Percentiles rank a stretch among this genome's conserved stretches.
Evolutionary conservation across 2,329 filamentous ascomycete genomes (phyloP).

Genomic region (Colletotrichum tofieldiae): DNA sequence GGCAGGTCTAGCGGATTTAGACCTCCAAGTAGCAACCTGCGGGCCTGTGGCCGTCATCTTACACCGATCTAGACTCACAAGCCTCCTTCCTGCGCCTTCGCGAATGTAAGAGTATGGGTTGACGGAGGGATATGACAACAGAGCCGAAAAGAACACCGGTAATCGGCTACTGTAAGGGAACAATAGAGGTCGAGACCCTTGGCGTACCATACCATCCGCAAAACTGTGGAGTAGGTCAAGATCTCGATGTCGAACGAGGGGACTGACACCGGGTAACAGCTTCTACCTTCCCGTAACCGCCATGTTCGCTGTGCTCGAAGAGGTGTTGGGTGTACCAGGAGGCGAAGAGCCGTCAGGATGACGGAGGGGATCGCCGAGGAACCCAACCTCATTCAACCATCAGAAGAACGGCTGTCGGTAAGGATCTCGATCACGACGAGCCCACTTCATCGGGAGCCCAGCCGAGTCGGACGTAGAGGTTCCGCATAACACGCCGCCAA

Average conservation of each 20-base stretch:
- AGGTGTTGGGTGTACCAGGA: neutral
- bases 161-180: neutral
- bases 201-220: neutral
- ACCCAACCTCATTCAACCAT: slow-evolving; percentile 2
- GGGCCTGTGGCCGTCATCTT: neutral
- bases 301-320: neutral
- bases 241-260: slow-evolving; percentile 9
- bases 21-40: too few species aligned
- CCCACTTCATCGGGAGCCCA: neutral
- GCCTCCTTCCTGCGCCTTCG: neutral
- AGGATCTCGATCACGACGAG: slow-evolving; percentile 6
- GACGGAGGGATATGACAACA: neutral
- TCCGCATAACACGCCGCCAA: neutral
- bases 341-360: slow-evolving; percentile 10
- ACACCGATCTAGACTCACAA: neutral
- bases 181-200: neutral
- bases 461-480: slow-evolving; percentile 7
- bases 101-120: neutral
- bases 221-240: neutral
- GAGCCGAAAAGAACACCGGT: neutral
- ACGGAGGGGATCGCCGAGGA: slow-evolving; percentile 27
- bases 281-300: neutral
- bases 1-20: neutral
- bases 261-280: neutral
- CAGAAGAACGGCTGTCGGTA: neutral